Evolutionary conservation across 768 basidiomycete species (phyloP).

Genomic region (Asterophora lycoperdoides): DNA sequence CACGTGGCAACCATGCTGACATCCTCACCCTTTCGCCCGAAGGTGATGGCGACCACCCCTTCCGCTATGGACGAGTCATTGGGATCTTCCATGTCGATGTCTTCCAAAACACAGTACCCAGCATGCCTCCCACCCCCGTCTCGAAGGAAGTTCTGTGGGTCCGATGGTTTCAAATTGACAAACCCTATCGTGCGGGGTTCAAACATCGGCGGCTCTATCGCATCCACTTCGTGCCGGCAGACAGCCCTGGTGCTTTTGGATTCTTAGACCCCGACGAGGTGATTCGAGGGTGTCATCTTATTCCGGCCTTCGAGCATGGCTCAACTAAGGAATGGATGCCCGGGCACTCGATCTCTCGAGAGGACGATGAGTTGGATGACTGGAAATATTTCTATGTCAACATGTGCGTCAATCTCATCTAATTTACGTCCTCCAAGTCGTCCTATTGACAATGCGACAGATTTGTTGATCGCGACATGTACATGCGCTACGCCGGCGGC

Average conservation of each 20-base stretch:
- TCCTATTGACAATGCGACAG: too few species aligned
- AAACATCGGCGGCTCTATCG: neutral
- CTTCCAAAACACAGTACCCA: neutral
- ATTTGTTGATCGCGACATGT: too few species aligned
- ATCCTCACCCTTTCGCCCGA: slow-evolving; percentile 28
- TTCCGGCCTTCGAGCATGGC: neutral
- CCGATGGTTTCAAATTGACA: slow-evolving; percentile 15
- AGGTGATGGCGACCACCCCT: slow-evolving; percentile 19
- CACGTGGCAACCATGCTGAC: slow-evolving; percentile 26
- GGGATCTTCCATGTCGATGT: slow-evolving; percentile 19
- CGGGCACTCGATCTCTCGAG: neutral
- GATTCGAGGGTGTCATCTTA: neutral
- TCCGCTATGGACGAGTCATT: slow-evolving; percentile 31
- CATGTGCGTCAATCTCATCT: too few species aligned
- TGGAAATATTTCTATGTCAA: neutral
- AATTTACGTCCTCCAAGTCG: too few species aligned
- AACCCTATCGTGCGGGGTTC: neutral
- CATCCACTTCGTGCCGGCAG: neutral
- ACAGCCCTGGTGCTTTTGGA: neutral
- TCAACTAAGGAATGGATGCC: too few species aligned
- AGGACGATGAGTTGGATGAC: neutral
- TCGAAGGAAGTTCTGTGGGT: slow-evolving; percentile 25
- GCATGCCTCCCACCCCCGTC: neutral
- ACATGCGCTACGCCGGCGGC: too few species aligned
- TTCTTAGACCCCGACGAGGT: neutral